These are phyloP conservation scores for Tulasnella sp. DNA, from an alignment of 768 basidiomycete species.

Conservation along the genomic window DNA sequence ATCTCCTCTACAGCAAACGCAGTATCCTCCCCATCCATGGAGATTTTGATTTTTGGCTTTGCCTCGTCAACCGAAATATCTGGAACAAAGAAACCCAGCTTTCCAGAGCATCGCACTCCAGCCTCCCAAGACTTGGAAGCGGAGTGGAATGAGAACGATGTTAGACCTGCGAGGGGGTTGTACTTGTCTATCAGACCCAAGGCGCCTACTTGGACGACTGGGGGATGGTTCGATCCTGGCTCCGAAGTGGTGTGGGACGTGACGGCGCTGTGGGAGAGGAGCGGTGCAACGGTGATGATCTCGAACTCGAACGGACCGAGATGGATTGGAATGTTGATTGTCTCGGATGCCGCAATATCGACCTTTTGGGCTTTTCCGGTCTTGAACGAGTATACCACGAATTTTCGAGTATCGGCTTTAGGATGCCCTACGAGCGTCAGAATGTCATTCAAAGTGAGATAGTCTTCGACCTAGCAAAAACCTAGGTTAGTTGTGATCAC, in stretches of 20 bases:
- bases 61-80: too few relatives aligned
- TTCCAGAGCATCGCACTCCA: too few relatives aligned
- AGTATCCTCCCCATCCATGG: too few relatives aligned
- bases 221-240: too few relatives aligned
- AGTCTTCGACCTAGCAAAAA: constrained; percentile 1
- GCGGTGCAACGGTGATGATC: constrained; percentile 15
- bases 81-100: too few relatives aligned
- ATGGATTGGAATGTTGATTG: neutral
- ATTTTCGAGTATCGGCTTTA: neutral
- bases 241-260: too few relatives aligned
- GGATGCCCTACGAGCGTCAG: neutral
- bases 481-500: neutral
- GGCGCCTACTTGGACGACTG: neutral
- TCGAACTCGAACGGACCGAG: constrained; percentile 17
- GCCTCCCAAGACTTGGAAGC: too few relatives aligned
- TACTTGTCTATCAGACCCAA: constrained; percentile 17
- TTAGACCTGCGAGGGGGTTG: constrained; percentile 13
- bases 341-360: neutral
- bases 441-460: neutral
- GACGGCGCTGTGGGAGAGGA: neutral
- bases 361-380: neutral
- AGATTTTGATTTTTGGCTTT: too few relatives aligned
- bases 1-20: too few relatives aligned
- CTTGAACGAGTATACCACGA: neutral
- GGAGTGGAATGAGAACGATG: neutral